Evolutionary conservation across 768 basidiomycete genomes (phyloP), one percentile per base, ranked within the genome.

Genomic region (Lentinula raphanica): DNA sequence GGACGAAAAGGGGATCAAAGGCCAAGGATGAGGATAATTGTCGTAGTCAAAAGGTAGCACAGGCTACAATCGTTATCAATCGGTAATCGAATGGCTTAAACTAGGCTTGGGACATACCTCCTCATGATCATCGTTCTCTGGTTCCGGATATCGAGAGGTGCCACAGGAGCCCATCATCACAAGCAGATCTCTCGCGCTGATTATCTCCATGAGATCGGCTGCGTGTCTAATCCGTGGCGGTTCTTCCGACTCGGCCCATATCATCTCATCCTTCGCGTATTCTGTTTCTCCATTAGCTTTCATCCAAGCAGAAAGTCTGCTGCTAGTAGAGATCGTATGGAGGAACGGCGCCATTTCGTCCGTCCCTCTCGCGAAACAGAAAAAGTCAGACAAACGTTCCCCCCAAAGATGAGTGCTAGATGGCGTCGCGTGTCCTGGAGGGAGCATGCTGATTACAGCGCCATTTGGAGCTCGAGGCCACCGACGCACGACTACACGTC

Each of bases 351-450:
- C 62, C 54, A 1, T 71, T 68, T 0, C 70, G 48, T 15, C 71
- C 66, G 1, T 57, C 32, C 19, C 49, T 50, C 49, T 50, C 29
- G 27, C n/a, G 19, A 72, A 67, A 1, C 17, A 58, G 59, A 71
- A 79, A 56, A 81, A 79, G 54, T 80, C 76, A 28, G 69, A 67
- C 1, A 79, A 60, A 0, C 75, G 75, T 11, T 71, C 72, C 44
- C 79, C 78, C 79, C 79, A 81, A 13, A 72, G 61, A 42, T 69
- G 64, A 7, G 69, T 27, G 0, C 65, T 64, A 55, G 75, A 75
- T 0, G 69, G 61, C 6, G 72, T 60, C 46, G 49, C 54, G 59
- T 77, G 77, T 8, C 74, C 76, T 0, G 49, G 21, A 19, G 45
- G 19, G 19, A 62, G 62, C 25, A 57, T 60, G 6, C 44, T 58